Evolutionary conservation across 805 yeast species (phyloP).

Genomic region (Barnettozyma salicaria): DNA sequence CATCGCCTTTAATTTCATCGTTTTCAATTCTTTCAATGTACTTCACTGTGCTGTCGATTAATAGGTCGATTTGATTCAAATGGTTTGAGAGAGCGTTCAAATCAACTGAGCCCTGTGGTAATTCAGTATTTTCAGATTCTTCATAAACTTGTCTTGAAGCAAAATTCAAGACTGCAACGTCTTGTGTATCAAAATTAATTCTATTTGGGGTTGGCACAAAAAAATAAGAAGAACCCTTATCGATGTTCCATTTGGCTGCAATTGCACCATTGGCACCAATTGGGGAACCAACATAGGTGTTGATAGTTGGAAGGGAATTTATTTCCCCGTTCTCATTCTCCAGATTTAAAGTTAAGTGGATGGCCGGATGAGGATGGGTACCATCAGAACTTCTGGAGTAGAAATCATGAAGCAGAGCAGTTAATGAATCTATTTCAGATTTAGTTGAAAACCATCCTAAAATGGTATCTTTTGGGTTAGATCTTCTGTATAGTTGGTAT

Average conservation of each 20-base stretch:
- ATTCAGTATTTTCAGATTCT: conserved; percentile 23
- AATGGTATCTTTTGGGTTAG: conserved; percentile 72
- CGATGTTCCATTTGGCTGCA: conserved; percentile 33
- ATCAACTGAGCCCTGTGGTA: conserved; percentile 34
- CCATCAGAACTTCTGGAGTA: conserved; percentile 65
- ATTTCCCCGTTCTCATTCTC: conserved; percentile 37
- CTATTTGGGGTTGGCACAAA: conserved; percentile 73
- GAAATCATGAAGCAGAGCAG: conserved; percentile 76
- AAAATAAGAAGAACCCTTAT: conserved; percentile 42
- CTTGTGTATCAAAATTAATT: conserved; percentile 51
- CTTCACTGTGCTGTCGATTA: conserved; percentile 43
- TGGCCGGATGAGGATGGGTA: conserved; percentile 69
- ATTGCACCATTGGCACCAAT: conserved; percentile 49
- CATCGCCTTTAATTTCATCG: conserved; percentile 43
- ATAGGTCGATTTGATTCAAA: conserved; percentile 38
- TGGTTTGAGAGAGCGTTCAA: conserved; percentile 41
- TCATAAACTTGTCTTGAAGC: conserved; percentile 35
- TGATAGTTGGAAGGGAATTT: conserved; percentile 45
- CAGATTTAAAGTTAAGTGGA: conserved; percentile 66
- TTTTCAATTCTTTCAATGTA: conserved; percentile 40
- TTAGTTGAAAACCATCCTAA: conserved; percentile 81
- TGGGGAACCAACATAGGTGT: conserved; percentile 72
- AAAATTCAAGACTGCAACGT: conserved; percentile 49
- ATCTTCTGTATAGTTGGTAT: conserved; percentile 64
- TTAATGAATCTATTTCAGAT: conserved; percentile 57